Evolutionary conservation across 768 basidiomycete genomes (phyloP).

Genomic region (Vararia minispora): DNA sequence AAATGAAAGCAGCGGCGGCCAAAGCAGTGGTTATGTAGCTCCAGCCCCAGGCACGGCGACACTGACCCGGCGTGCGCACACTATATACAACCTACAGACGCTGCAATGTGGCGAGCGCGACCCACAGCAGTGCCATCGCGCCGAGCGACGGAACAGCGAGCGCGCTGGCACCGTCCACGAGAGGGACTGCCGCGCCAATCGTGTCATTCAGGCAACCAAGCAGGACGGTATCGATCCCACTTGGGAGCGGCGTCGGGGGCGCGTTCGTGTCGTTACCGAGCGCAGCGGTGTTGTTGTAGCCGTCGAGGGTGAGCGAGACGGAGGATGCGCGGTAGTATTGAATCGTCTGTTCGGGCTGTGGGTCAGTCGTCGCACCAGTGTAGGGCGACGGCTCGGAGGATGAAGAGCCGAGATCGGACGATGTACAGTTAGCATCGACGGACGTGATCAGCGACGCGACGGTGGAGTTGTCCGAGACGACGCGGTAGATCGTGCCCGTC

Average conservation of each 20-base stretch:
- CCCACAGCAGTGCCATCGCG: too few species aligned
- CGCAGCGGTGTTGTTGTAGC: constrained; percentile 19
- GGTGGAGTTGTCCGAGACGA: constrained; percentile 26
- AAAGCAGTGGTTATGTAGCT: too few species aligned
- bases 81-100: too few species aligned
- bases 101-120: too few species aligned
- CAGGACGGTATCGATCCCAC: constrained; percentile 35
- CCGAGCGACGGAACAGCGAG: too few species aligned
- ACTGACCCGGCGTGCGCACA: too few species aligned
- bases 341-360: constrained; percentile 17
- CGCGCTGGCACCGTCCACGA: constrained; percentile 38
- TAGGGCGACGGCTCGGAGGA: constrained; percentile 10
- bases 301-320: constrained; percentile 16
- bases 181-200: constrained; percentile 45
- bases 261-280: constrained; percentile 24
- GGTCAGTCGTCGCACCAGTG: constrained; percentile 8
- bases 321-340: constrained; percentile 20
- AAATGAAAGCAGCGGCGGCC: too few species aligned
- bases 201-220: constrained; percentile 52
- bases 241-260: constrained; percentile 40
- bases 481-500: constrained; percentile 21
- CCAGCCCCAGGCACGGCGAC: too few species aligned
- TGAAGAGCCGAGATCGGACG: constrained; percentile 8
- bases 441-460: constrained; percentile 21
- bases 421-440: constrained; percentile 21